phyloP scores from a whole-genome alignment of 371 early-diverging fungal species.

The Entomophthora muscae region DNA sequence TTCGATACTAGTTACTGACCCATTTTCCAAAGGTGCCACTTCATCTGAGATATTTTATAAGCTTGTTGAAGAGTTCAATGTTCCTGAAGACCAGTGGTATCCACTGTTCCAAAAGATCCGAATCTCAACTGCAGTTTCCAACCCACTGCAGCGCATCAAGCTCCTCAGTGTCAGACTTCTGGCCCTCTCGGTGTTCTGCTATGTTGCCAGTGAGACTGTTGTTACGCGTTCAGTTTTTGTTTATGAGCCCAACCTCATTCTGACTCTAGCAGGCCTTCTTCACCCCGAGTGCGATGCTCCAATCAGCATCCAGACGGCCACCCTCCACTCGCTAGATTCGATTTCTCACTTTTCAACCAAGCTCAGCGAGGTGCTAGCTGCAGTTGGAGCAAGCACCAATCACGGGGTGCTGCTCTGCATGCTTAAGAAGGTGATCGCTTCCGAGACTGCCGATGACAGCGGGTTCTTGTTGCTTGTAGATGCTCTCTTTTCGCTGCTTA shows the following conservation, averaged over 20 bases:
- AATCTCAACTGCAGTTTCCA: slow-evolving; percentile 37
- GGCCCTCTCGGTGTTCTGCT: slow-evolving; percentile 44
- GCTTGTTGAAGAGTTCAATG: slow-evolving; percentile 34
- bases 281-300: slow-evolving; percentile 45
- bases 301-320: slow-evolving; percentile 50
- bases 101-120: slow-evolving; percentile 61
- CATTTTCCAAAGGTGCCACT: slow-evolving; percentile 11
- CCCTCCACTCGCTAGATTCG: slow-evolving; percentile 62
- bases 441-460: slow-evolving; percentile 14
- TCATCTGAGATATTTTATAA: slow-evolving; percentile 24
- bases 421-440: slow-evolving; percentile 39
- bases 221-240: slow-evolving; percentile 48
- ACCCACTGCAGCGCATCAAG: slow-evolving; percentile 24
- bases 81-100: slow-evolving; percentile 60
- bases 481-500: slow-evolving; percentile 57
- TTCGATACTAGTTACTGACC: slow-evolving; percentile 14
- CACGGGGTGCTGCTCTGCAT: slow-evolving; percentile 78
- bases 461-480: slow-evolving; percentile 36
- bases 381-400: slow-evolving; percentile 81
- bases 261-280: slow-evolving; percentile 53
- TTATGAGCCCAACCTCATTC: slow-evolving; percentile 68
- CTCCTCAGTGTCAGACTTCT: slow-evolving; percentile 55
- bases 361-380: slow-evolving; percentile 60
- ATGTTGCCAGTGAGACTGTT: slow-evolving; percentile 46
- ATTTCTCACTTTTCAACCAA: slow-evolving; percentile 56